A percentile compares a stretch with the other conserved stretches of the same genome.
phyloP scores from a whole-genome alignment of 2,329 filamentous ascomycete genomes.

The Dissoconium aciculare region DNA sequence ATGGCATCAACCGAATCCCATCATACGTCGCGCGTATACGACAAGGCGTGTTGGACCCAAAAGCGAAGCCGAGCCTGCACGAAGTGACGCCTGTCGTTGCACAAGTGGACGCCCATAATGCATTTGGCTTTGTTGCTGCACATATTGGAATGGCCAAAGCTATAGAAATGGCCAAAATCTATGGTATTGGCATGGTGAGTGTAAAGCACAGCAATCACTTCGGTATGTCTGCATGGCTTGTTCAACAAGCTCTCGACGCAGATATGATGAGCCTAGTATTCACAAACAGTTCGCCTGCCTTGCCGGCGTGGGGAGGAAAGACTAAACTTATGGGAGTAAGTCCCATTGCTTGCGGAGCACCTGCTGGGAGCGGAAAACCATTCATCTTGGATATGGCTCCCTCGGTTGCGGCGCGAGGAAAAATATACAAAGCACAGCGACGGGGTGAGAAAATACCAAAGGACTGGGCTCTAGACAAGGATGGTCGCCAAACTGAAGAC shows the following conservation, averaged over 20 bases:
- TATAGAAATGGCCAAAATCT: slow-evolving; percentile 47
- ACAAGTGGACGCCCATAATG: slow-evolving; percentile 52
- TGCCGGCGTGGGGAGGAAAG: slow-evolving; percentile 56
- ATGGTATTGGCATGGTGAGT: slow-evolving; percentile 61
- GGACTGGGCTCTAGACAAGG: slow-evolving; percentile 60
- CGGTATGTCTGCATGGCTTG: slow-evolving; percentile 69
- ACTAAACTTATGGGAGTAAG: slow-evolving; percentile 58
- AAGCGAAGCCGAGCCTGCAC: slow-evolving; percentile 42
- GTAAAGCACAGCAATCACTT: slow-evolving; percentile 70
- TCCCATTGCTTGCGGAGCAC: slow-evolving; percentile 62
- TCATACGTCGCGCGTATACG: slow-evolving; percentile 63
- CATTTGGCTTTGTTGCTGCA: slow-evolving; percentile 61
- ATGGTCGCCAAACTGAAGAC: slow-evolving; percentile 42
- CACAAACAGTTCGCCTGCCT: slow-evolving; percentile 49
- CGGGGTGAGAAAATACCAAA: slow-evolving; percentile 53
- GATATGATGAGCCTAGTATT: slow-evolving; percentile 48
- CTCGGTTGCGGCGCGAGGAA: slow-evolving; percentile 53
- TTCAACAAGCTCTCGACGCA: slow-evolving; percentile 60
- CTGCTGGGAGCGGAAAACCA: slow-evolving; percentile 41
- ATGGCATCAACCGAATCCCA: slow-evolving; percentile 63
- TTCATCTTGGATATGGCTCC: slow-evolving; percentile 70
- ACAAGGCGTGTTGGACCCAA: slow-evolving; percentile 50
- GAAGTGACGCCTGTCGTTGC: slow-evolving; percentile 57
- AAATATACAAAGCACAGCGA: slow-evolving; percentile 55
- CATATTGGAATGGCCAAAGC: slow-evolving; percentile 51